These are phyloP conservation scores for Cokeromyces recurvatus DNA, from an alignment of 371 early-diverging fungal genomes.

Conservation along the genomic window DNA sequence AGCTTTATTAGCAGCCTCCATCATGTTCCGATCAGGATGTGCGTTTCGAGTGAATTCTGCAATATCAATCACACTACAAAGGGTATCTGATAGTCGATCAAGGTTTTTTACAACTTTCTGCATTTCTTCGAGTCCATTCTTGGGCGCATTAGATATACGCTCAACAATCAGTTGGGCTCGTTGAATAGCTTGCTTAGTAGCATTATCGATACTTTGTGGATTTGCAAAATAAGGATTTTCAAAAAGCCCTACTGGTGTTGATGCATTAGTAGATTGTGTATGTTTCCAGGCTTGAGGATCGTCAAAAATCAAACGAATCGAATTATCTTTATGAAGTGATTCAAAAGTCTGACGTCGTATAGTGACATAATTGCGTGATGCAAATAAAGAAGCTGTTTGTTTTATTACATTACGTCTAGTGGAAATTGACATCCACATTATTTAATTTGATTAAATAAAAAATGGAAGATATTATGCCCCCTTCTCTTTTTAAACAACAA, in stretches of 20 bases:
- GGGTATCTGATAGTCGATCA: constrained; percentile 84
- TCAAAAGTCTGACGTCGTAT: no score
- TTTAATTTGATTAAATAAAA: no score
- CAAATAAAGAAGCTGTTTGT: no score
- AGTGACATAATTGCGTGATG: no score
- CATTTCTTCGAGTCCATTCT: constrained; percentile 56
- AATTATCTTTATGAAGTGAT: no score
- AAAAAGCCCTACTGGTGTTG: constrained; percentile 22
- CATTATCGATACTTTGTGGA: constrained; percentile 35
- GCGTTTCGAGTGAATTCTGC: constrained; percentile 91
- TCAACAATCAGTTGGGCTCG: constrained; percentile 55
- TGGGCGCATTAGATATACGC: constrained; percentile 54
- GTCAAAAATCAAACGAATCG: constrained; percentile 39
- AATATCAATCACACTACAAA: constrained; percentile 89
- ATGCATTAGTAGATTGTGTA: background rate
- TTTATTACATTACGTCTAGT: no score
- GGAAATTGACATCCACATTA: no score
- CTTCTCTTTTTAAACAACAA: no score
- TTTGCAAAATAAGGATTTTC: constrained; percentile 32
- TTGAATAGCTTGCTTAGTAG: constrained; percentile 39
- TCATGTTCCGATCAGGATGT: constrained; percentile 72
- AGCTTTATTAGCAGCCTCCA: constrained; percentile 75
- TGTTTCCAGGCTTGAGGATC: constrained; percentile 17
- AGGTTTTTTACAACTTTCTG: constrained; percentile 73
- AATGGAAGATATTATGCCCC: no score